Percentiles rank a stretch among this genome's conserved stretches.
These are phyloP conservation scores for Cytospora piceicola DNA, from an alignment of 2,329 filamentous ascomycete species.

Conservation along the genomic window DNA sequence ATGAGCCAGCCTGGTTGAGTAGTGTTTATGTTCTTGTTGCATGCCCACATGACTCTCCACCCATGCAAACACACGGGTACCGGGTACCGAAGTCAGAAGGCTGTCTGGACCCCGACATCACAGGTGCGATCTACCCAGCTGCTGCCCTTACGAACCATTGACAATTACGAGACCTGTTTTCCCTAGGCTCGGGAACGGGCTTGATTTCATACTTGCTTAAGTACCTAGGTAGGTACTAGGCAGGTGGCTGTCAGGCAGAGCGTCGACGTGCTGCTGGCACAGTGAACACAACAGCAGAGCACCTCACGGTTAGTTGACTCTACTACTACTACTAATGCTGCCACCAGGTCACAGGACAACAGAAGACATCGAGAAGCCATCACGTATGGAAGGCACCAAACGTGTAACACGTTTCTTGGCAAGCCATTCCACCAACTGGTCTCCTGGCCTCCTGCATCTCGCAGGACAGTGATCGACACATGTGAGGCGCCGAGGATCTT, in stretches of 20 bases:
- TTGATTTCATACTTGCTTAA: slow-evolving; percentile 2
- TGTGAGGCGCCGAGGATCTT: not conserved
- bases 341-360: not conserved
- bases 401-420: not conserved
- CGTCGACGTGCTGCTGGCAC: not conserved
- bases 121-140: not conserved
- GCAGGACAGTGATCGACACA: not conserved
- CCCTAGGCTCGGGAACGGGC: slow-evolving; percentile 8
- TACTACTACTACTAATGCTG: not conserved
- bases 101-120: not conserved
- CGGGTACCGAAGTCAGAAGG: slow-evolving; percentile 4
- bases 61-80: slow-evolving; percentile 10
- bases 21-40: slow-evolving; percentile 1
- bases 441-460: not conserved
- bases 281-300: not conserved
- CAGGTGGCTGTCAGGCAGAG: not conserved
- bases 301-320: not conserved
- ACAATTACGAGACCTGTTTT: not conserved
- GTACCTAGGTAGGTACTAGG: not conserved
- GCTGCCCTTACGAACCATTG: not conserved
- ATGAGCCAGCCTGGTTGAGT: not conserved
- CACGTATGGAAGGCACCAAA: not conserved
- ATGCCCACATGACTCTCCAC: slow-evolving; percentile 11
- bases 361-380: too few relatives aligned
- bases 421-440: not conserved